Evolutionary conservation across 805 yeast species (phyloP).

Genomic region (Kazachstania psychrophila): DNA sequence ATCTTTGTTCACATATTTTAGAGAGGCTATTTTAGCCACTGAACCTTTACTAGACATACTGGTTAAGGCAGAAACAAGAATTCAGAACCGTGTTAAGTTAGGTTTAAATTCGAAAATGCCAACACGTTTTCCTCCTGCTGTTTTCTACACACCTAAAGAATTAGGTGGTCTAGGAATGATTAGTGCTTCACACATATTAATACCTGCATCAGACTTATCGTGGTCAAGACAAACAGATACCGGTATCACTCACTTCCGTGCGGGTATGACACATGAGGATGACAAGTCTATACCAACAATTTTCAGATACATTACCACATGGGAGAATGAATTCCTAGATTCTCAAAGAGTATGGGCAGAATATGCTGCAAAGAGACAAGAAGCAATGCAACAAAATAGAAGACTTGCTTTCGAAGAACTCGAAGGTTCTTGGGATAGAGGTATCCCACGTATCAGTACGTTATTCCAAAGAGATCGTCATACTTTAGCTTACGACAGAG

Average conservation of each 20-base stretch:
- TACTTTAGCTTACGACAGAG: slow-evolving; percentile 89
- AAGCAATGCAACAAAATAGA: slow-evolving; percentile 76
- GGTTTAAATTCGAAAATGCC: slow-evolving; percentile 98
- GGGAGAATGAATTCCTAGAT: slow-evolving; percentile 94
- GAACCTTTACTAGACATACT: slow-evolving; percentile 66
- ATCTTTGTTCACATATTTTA: slow-evolving; percentile 75
- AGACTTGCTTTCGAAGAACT: slow-evolving; percentile 86
- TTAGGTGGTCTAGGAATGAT: slow-evolving; percentile 97
- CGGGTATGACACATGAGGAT: slow-evolving; percentile 83
- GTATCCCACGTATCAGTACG: slow-evolving; percentile 92
- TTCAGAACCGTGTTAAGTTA: slow-evolving; percentile 88
- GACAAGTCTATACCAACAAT: slow-evolving; percentile 82
- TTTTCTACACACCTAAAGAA: slow-evolving; percentile 94
- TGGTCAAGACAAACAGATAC: slow-evolving; percentile 93
- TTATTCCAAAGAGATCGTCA: slow-evolving; percentile 91
- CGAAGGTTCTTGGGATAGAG: slow-evolving; percentile 94
- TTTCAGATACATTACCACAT: slow-evolving; percentile 82
- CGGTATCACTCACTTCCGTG: slow-evolving; percentile 87
- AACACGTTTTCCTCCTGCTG: slow-evolving; percentile 96
- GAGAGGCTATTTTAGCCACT: slow-evolving; percentile 89
- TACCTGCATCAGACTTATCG: slow-evolving; percentile 83
- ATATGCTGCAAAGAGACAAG: slow-evolving; percentile 80
- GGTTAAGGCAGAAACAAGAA: slow-evolving; percentile 85
- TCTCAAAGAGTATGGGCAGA: slow-evolving; percentile 98
- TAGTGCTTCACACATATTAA: slow-evolving; percentile 90